Base-by-base conservation (phyloP, 2,329 filamentous ascomycete genomes). In the Sclerotinia trifoliorum region DNA sequence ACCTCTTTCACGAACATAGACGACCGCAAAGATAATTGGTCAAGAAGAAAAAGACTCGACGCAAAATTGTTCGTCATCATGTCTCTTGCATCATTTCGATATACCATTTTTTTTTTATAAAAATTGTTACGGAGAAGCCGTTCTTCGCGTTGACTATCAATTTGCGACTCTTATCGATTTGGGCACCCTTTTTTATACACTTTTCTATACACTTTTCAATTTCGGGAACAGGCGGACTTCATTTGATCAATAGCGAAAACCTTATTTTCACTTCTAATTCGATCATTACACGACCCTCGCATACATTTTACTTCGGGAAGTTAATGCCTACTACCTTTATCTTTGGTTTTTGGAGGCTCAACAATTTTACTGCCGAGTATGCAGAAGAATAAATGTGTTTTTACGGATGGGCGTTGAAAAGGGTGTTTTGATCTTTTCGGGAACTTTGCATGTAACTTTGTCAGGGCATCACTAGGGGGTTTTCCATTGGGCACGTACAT, bases 371-470 rank as follows among this genome's bases (percentile, higher is more conserved):
- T 48, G 17, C 24, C 42, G n/a, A 35, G 64, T 44, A 60, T 49
- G 64, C 54, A 57, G 39, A 65, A 65, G 51, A 32, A 48, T 21
- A 19, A 19, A 44, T 65, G 60, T 62, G 46, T 29, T 65, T 57
- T 65, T 56, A 56, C 57, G 51, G 52, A 32, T 49, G 63, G 63
- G 63, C 63, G 63, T 65, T 65, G 63, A 57, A 65, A 65, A 57
- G 54, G 54, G n/a, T 10, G 32, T 49, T 60, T 58, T 57, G 11
- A 42, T 64, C n/a, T 64, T 46, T 46, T 42, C 13, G 11, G 39
- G 39, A 35, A 35, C 11, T 39, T 42, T n/a, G 61, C 61, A 39
- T 52, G 17, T 51, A 51, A 51, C 29, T 52, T 64, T 64, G 48
- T 15, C 46, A 48, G 54, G 54, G 39, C 52, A 66, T 66, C 39